phyloP scores from a whole-genome alignment of 108 stramenopile genomes.

The Nannochloropsis oceanica region DNA sequence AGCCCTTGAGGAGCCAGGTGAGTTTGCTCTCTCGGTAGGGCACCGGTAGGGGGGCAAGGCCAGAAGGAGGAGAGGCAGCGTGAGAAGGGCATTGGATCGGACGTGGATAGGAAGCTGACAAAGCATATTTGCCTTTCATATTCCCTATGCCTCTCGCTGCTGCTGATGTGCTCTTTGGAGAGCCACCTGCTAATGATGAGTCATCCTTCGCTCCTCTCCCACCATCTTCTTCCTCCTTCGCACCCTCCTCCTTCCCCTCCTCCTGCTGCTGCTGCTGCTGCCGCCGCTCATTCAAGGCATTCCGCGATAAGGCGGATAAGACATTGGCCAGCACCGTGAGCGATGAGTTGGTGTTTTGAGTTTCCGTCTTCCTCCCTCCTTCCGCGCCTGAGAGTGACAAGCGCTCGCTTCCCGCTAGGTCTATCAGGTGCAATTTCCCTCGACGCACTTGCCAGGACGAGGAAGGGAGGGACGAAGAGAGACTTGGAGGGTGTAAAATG shows the following conservation, averaged over 20 bases:
- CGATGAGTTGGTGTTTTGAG: slow-evolving; percentile 38
- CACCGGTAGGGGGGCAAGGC: background rate
- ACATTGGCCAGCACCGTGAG: slow-evolving; percentile 41
- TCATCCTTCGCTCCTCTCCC: background rate
- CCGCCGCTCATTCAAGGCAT: background rate
- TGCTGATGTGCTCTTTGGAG: too few relatives aligned
- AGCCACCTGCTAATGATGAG: background rate
- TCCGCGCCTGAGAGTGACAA: slow-evolving; percentile 32
- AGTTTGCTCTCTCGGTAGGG: slow-evolving; percentile 35
- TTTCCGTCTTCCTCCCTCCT: slow-evolving; percentile 29
- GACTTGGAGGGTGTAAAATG: slow-evolving; percentile 23
- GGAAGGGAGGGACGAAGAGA: background rate
- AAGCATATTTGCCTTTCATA: too few relatives aligned
- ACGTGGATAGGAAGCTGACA: too few relatives aligned
- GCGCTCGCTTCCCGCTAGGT: slow-evolving; percentile 43
- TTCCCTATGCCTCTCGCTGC: too few relatives aligned
- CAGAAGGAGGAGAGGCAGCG: too few relatives aligned
- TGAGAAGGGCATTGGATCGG: too few relatives aligned
- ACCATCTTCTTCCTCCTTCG: background rate
- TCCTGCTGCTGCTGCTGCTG: background rate
- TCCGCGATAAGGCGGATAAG: slow-evolving; percentile 27
- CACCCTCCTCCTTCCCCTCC: background rate
- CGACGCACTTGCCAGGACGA: background rate
- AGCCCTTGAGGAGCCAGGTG: slow-evolving; percentile 32
- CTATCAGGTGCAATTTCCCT: slow-evolving; percentile 14